A percentile compares a stretch with the other conserved stretches of the same genome.
Conservation (phyloP, 345 rosid species). For the Populus nigra region DNA sequence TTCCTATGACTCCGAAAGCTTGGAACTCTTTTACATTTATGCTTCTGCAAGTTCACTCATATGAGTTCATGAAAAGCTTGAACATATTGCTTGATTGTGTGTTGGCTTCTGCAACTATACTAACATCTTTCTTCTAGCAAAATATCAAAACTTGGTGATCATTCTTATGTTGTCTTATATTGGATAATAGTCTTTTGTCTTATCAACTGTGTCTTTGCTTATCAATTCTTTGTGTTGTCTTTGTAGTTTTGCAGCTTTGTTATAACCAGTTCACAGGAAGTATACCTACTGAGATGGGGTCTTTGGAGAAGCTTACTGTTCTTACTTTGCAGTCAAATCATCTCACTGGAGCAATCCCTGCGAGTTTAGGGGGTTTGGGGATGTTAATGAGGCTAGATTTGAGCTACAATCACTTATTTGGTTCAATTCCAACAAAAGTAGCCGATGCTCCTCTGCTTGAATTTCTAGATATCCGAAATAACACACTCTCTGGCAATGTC, state of each 20-base stretch:
- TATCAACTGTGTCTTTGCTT: constrained; percentile 8
- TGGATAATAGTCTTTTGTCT: neutral
- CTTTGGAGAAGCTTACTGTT: constrained; percentile 60
- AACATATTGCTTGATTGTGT: neutral
- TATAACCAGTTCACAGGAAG: constrained; percentile 78
- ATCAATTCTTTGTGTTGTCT: neutral
- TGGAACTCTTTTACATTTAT: neutral
- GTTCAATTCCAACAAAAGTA: constrained; percentile 73
- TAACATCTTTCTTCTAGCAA: neutral
- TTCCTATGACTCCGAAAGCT: neutral
- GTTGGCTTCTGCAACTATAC: neutral
- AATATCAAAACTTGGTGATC: neutral
- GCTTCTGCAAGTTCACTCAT: neutral
- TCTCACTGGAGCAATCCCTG: constrained; percentile 91
- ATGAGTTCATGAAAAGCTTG: neutral
- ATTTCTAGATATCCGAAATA: constrained; percentile 78
- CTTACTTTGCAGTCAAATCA: constrained; percentile 79
- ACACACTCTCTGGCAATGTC: constrained; percentile 77
- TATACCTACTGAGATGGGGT: constrained; percentile 76
- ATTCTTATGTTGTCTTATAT: neutral
- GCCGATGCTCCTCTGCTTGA: constrained; percentile 62
- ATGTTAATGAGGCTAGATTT: constrained; percentile 71
- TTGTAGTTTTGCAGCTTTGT: constrained; percentile 80
- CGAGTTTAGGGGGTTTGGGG: constrained; percentile 72
- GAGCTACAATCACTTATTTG: constrained; percentile 77